phyloP scores from a whole-genome alignment of 768 basidiomycete genomes.

The Mycena metata region DNA sequence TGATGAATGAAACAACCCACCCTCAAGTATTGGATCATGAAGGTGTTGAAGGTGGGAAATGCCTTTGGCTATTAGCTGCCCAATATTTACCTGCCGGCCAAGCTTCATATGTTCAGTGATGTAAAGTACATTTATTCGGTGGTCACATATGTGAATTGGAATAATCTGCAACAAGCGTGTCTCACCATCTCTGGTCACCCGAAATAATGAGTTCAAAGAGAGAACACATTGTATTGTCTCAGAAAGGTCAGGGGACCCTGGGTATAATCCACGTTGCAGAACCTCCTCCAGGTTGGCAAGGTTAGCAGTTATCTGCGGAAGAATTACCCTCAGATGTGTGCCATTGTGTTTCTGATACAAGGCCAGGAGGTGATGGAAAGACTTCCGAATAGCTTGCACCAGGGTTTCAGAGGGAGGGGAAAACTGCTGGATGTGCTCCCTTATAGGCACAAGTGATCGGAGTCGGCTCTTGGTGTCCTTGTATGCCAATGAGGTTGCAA shows the following conservation, averaged over 20 bases:
- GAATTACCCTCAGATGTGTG: too few species aligned
- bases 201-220: not conserved
- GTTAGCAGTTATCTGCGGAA: not conserved
- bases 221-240: not conserved
- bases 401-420: not conserved
- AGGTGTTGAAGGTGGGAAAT: not conserved
- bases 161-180: too few species aligned
- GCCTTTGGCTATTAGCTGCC: not conserved
- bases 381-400: not conserved
- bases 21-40: not conserved
- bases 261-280: not conserved
- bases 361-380: not conserved
- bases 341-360: not conserved
- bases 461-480: not conserved
- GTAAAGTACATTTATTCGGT: not conserved
- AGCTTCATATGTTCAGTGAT: not conserved
- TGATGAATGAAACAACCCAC: not conserved
- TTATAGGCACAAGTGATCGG: not conserved
- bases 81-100: too few species aligned
- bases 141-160: not conserved
- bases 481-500: conserved; percentile 1
- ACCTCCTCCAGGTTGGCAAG: not conserved
- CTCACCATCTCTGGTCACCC: too few species aligned
- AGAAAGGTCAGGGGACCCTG: not conserved
- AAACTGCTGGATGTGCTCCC: not conserved